phyloP scores from a whole-genome alignment of 768 basidiomycete species.

The Russula brevipes region DNA sequence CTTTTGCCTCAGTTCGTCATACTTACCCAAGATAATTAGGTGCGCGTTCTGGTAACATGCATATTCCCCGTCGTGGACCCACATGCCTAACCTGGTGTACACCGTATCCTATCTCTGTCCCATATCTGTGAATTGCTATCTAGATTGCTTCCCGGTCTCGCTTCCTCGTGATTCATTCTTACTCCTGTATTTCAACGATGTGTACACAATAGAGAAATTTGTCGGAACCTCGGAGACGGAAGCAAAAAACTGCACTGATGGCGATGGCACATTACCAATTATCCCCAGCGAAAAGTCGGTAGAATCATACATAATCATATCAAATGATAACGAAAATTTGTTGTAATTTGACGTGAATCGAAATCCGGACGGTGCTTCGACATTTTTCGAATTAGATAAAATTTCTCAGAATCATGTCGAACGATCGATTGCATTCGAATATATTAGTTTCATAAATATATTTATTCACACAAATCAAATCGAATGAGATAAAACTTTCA shows the following conservation, averaged over 20 bases:
- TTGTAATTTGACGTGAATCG: too few relatives aligned
- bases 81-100: background rate
- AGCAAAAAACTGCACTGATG: background rate
- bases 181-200: background rate
- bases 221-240: background rate
- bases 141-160: slow-evolving; percentile 3
- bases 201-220: background rate
- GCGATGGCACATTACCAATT: background rate
- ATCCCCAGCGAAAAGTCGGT: too few relatives aligned
- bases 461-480: too few relatives aligned
- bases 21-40: slow-evolving; percentile 26
- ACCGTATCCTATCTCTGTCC: slow-evolving; percentile 1
- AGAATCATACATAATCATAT: too few relatives aligned
- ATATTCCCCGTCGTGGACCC: background rate
- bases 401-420: too few relatives aligned
- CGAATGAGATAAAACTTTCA: too few relatives aligned
- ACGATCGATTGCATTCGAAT: too few relatives aligned
- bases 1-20: background rate
- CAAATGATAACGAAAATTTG: too few relatives aligned
- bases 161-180: background rate
- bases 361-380: too few relatives aligned
- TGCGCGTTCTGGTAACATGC: slow-evolving; percentile 40
- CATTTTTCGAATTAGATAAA: too few relatives aligned
- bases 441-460: too few relatives aligned
- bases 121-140: slow-evolving; percentile 18